phyloP scores from a whole-genome alignment of 225 moss, liverwort and hornwort genomes.

The Thuidium tamariscinum region DNA sequence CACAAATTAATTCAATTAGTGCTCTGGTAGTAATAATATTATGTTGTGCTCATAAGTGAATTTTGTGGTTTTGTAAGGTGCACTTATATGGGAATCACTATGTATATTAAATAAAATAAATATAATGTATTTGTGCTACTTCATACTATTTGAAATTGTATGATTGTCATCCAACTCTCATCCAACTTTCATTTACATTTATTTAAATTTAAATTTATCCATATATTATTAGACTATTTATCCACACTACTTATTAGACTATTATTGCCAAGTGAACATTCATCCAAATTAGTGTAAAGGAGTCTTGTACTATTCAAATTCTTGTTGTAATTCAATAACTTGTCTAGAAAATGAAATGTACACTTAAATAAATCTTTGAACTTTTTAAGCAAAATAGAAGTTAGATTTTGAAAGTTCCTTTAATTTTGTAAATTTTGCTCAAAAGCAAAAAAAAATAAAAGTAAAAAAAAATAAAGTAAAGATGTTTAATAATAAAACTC shows the following conservation, averaged over 20 bases:
- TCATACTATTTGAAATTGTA: background rate
- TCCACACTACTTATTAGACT: background rate
- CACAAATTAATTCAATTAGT: background rate
- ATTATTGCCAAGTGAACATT: background rate
- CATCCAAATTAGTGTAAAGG: background rate
- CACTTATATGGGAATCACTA: background rate
- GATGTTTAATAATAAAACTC: background rate
- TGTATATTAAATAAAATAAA: too few species aligned
- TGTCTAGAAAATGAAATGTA: background rate
- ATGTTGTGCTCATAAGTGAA: background rate
- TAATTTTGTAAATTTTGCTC: background rate
- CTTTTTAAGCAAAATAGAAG: background rate
- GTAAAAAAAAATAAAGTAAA: too few species aligned
- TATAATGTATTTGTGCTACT: too few species aligned
- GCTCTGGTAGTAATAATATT: background rate
- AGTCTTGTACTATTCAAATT: background rate
- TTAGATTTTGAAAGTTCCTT: background rate
- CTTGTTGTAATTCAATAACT: background rate
- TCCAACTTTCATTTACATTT: background rate
- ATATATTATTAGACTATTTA: too few species aligned
- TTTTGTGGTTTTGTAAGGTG: background rate
- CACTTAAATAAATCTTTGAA: background rate
- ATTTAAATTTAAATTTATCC: background rate
- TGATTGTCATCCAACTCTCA: background rate
- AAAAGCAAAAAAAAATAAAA: too few species aligned